Conservation (phyloP, 1,284 basidiomycete species). For the Ganoderma lingzhi region DNA sequence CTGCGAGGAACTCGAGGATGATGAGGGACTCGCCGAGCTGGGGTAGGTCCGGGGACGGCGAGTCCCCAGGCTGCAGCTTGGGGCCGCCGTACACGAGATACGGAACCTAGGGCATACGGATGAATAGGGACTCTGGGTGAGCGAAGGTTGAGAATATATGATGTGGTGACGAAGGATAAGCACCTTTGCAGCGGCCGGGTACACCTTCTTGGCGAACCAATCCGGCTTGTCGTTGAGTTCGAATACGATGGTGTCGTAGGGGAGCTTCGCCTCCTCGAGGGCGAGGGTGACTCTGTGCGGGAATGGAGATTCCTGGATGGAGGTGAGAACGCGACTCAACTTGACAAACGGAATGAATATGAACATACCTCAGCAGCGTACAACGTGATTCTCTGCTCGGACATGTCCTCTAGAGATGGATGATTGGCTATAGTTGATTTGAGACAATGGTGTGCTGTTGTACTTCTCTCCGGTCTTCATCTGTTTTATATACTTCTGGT, state of each 20-base stretch:
- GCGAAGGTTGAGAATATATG: slow-evolving; percentile 21
- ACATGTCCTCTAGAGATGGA: not conserved
- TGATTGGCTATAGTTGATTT: not conserved
- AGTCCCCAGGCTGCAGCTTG: slow-evolving; percentile 51
- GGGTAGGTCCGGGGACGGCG: slow-evolving; percentile 59
- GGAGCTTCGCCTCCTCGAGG: slow-evolving; percentile 26
- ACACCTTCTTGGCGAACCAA: slow-evolving; percentile 44
- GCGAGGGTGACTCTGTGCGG: slow-evolving; percentile 10
- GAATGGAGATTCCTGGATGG: slow-evolving; percentile 8
- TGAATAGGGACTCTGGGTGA: not conserved
- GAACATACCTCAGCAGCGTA: not conserved
- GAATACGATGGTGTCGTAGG: slow-evolving; percentile 29
- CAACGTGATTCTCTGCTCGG: not conserved
- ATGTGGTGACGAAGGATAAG: not conserved
- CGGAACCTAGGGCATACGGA: slow-evolving; percentile 48
- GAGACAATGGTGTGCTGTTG: not conserved
- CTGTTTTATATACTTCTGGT: not conserved
- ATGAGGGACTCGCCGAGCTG: slow-evolving; percentile 68
- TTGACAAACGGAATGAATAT: not conserved
- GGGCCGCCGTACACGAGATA: slow-evolving; percentile 67
- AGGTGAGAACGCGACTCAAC: not conserved
- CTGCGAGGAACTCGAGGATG: slow-evolving; percentile 69
- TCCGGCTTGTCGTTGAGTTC: slow-evolving; percentile 46
- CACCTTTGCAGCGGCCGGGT: slow-evolving; percentile 44
- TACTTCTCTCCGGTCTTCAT: not conserved